Evolutionary conservation across 1,139 yeast genomes (phyloP).

Genomic region (Sugiyamaella japonica): DNA sequence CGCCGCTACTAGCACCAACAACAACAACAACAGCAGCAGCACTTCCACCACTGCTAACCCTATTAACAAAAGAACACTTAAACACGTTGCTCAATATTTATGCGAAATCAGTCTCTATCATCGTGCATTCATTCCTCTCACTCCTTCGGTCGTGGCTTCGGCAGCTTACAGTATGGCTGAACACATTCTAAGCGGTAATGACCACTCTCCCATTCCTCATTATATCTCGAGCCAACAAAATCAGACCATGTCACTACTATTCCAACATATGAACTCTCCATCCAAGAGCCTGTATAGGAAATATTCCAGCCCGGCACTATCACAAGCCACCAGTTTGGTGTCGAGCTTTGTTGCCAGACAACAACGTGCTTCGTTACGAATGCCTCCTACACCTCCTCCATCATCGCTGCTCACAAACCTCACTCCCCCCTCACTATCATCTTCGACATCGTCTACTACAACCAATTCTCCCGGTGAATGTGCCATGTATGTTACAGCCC

Average conservation of each 20-base stretch:
- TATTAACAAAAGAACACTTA: slow-evolving; percentile 29
- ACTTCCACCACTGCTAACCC: background rate
- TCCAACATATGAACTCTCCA: slow-evolving; percentile 40
- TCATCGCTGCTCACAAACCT: slow-evolving; percentile 10
- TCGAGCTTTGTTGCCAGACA: slow-evolving; percentile 34
- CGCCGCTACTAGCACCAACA: no score
- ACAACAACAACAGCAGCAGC: background rate
- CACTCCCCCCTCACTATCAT: slow-evolving; percentile 14
- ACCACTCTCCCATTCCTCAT: slow-evolving; percentile 25
- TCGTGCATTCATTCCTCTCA: slow-evolving; percentile 60
- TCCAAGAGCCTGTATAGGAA: slow-evolving; percentile 42
- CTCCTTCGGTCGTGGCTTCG: slow-evolving; percentile 63
- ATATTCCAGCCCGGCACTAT: slow-evolving; percentile 35
- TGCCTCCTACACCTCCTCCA: slow-evolving; percentile 32
- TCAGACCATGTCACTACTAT: slow-evolving; percentile 38
- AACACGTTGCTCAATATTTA: slow-evolving; percentile 55
- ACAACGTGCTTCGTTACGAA: slow-evolving; percentile 18
- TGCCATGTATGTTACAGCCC: slow-evolving; percentile 13
- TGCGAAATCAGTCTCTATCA: slow-evolving; percentile 79
- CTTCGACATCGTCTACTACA: slow-evolving; percentile 19
- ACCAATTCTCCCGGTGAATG: slow-evolving; percentile 16
- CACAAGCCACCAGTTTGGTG: slow-evolving; percentile 37
- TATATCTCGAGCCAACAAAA: slow-evolving; percentile 29
- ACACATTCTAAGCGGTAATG: slow-evolving; percentile 49
- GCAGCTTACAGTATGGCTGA: slow-evolving; percentile 74